phyloP scores from a whole-genome alignment of 202 grass and related monocot species.

The Tripidium arundinaceum region DNA sequence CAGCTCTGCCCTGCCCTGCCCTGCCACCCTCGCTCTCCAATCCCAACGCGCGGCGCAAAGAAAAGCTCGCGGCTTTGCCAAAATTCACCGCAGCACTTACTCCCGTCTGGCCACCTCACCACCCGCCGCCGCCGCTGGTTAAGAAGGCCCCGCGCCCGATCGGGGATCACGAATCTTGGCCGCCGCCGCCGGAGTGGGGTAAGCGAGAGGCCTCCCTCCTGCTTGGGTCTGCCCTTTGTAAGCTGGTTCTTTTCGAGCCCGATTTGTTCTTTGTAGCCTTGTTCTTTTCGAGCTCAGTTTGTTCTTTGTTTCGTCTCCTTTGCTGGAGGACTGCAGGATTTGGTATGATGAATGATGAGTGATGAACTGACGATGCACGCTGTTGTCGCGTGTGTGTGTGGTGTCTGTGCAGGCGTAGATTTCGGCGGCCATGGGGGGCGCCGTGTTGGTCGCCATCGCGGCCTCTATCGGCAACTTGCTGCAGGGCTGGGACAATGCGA shows the following conservation, averaged over 20 bases:
- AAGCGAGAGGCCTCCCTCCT: not conserved
- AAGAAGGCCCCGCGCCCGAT: not conserved
- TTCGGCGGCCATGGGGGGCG: constrained; percentile 58
- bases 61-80: constrained; percentile 8
- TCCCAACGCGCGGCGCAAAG: not conserved
- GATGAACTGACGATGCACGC: not conserved
- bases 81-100: not conserved
- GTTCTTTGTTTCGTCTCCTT: not conserved
- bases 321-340: not conserved
- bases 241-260: not conserved
- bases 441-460: constrained; percentile 69
- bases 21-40: not conserved
- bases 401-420: constrained; percentile 32
- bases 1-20: not conserved
- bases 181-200: not conserved
- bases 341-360: not conserved
- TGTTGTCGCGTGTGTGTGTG: not conserved
- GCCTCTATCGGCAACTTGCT: constrained; percentile 84
- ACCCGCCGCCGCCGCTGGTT: not conserved
- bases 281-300: not conserved
- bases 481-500: constrained; percentile 92
- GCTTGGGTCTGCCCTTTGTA: not conserved
- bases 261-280: not conserved
- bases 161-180: constrained; percentile 32
- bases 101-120: not conserved